Evolutionary conservation across 1,284 basidiomycete genomes (phyloP).

Genomic region (Trametes versicolor): DNA sequence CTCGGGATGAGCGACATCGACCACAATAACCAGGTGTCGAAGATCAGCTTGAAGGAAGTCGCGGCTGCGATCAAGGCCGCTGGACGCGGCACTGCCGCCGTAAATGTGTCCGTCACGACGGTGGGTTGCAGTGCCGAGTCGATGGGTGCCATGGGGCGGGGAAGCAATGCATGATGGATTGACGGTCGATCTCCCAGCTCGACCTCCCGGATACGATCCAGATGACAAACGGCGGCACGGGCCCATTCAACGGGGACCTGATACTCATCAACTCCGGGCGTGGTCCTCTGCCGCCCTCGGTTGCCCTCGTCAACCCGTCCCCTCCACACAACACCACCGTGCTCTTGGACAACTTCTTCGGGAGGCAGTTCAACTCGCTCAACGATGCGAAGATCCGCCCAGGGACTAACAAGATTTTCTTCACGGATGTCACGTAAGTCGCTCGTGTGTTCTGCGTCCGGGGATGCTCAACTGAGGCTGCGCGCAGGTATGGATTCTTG

Average conservation of each 20-base stretch:
- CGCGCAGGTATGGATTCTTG: slow-evolving; percentile 66
- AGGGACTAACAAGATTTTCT: slow-evolving; percentile 68
- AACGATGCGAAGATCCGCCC: slow-evolving; percentile 84
- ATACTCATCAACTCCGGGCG: slow-evolving; percentile 77
- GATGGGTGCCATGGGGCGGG: background rate
- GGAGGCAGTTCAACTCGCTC: slow-evolving; percentile 83
- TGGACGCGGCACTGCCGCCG: slow-evolving; percentile 46
- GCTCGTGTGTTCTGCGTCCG: slow-evolving; percentile 36
- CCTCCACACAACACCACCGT: slow-evolving; percentile 56
- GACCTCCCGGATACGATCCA: slow-evolving; percentile 58
- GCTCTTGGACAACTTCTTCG: slow-evolving; percentile 58
- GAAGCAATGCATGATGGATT: background rate
- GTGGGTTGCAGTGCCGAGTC: slow-evolving; percentile 47
- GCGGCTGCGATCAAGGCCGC: slow-evolving; percentile 37
- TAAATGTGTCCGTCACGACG: slow-evolving; percentile 65
- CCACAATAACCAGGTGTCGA: slow-evolving; percentile 54
- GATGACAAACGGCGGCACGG: slow-evolving; percentile 83
- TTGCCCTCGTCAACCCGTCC: slow-evolving; percentile 72
- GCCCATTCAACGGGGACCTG: slow-evolving; percentile 69
- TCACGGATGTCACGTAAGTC: slow-evolving; percentile 72
- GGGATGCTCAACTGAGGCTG: background rate
- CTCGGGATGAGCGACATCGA: slow-evolving; percentile 55
- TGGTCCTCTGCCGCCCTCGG: slow-evolving; percentile 66
- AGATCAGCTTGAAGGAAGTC: slow-evolving; percentile 50
- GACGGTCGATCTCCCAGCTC: slow-evolving; percentile 48